Evolutionary conservation across 2,329 filamentous ascomycete species (phyloP), one percentile per base, ranked within the genome.

Genomic region (Cytospora leucostoma): DNA sequence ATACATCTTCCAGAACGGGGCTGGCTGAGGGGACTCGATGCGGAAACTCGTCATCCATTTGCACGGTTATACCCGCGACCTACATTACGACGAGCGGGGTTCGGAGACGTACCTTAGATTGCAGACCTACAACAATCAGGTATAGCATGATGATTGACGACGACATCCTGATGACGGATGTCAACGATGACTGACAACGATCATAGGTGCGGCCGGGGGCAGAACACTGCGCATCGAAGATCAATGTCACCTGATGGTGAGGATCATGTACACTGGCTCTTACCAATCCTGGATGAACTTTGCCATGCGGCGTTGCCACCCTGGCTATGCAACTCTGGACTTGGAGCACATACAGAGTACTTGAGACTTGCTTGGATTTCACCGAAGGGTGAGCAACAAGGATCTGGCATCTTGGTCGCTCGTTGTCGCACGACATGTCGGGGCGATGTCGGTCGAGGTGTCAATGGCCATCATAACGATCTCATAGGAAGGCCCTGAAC

Each of bases 1-100:
- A 68, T 87, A 85, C 71, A 75, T 87, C 44, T 78, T 82, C 65
- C 76, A 71, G 52, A 44, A 53, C 33, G 52, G 19, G 15, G 59
- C 59, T 50, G 51, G 40, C 7, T 61, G 33, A 55, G 10, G 2
- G 8, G 44, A 21, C n/a, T 47, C 11, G 44, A 47, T 47, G 44
- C n/a, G 7, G n/a, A 8, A 12, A 19, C 4, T 12, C 8, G n/a
- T 19, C 44, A 47, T 47, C 44, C 8, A 47, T 17, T 47, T n/a
- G n/a, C 4, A 47, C n/a, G 7, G 13, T 12, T 21, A 27, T 12
- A 12, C 11, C 7, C 10, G 21, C n/a, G 4, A 12, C 12, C 44
- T n/a, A 47, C 17, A 44, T 44, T 15, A 44, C 17, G 12, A 4
- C 44, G 8, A 12, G 44, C n/a, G n/a, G 44, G 44, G 44, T 12